Evolutionary conservation across 2,329 filamentous ascomycete species (phyloP).

Genomic region (Periconia digitata): DNA sequence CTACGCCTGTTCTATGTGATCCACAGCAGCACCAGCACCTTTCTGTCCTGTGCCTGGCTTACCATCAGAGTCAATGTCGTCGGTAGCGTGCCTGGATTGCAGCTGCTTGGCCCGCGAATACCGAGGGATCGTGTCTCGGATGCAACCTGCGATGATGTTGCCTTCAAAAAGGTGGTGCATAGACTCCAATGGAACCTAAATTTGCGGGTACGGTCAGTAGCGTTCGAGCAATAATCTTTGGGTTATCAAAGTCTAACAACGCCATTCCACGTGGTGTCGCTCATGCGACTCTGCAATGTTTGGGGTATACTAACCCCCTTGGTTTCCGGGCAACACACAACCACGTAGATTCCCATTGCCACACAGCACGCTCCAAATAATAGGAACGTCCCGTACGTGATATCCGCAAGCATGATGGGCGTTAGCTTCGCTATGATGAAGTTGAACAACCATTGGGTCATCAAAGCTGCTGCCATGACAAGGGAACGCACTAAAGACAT

Average conservation of each 20-base stretch:
- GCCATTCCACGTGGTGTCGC: too few species aligned
- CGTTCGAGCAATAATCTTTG: too few species aligned
- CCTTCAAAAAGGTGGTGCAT: slow-evolving; percentile 48
- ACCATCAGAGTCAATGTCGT: slow-evolving; percentile 30
- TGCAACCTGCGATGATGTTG: slow-evolving; percentile 43
- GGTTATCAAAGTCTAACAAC: too few species aligned
- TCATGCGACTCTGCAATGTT: too few species aligned
- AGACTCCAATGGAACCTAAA: slow-evolving; percentile 47
- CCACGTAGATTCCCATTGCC: slow-evolving; percentile 45
- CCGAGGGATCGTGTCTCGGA: slow-evolving; percentile 43
- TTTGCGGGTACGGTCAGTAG: too few species aligned
- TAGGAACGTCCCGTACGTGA: slow-evolving; percentile 49
- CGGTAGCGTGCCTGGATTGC: slow-evolving; percentile 28
- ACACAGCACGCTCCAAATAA: slow-evolving; percentile 47
- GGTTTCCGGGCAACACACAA: slow-evolving; percentile 49
- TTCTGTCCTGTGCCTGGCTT: slow-evolving; percentile 19
- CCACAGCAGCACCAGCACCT: slow-evolving; percentile 9
- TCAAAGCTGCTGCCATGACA: slow-evolving; percentile 48
- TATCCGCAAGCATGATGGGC: slow-evolving; percentile 46
- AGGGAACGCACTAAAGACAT: slow-evolving; percentile 38
- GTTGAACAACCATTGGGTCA: slow-evolving; percentile 51
- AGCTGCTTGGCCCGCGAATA: slow-evolving; percentile 41
- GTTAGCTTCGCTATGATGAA: slow-evolving; percentile 42
- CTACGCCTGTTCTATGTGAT: neutral
- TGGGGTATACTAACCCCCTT: too few species aligned